Percentiles rank a stretch among this genome's conserved stretches.
Conservation (phyloP, 805 yeast species). For the Yamadazyma scolyti region DNA sequence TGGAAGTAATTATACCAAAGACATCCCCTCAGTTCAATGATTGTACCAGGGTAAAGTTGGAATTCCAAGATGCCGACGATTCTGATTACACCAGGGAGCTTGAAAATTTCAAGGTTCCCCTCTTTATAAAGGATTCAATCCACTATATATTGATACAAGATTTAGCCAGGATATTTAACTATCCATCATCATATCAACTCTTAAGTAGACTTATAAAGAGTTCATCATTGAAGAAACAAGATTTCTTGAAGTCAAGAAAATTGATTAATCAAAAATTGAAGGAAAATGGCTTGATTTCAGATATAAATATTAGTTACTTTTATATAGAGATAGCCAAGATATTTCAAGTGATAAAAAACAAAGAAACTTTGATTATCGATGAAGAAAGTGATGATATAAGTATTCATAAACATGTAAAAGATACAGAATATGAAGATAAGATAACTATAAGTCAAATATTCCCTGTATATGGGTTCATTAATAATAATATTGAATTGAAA, state of each 20-base stretch:
- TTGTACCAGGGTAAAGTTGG: constrained; percentile 2
- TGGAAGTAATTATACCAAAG: no score
- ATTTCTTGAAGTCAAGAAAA: constrained; percentile 15
- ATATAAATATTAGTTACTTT: constrained; percentile 14
- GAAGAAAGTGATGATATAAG: constrained; percentile 1
- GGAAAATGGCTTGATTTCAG: constrained; percentile 17
- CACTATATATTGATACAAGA: constrained; percentile 26
- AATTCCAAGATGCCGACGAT: constrained; percentile 2
- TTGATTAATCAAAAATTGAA: constrained; percentile 21
- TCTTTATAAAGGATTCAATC: constrained; percentile 12
- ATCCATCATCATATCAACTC: constrained; percentile 41
- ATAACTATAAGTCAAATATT: constrained; percentile 36
- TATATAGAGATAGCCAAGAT: constrained; percentile 23
- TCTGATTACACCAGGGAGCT: background rate
- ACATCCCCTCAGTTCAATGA: constrained; percentile 3
- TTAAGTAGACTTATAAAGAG: constrained; percentile 23
- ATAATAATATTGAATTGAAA: constrained; percentile 22
- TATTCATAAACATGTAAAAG: background rate
- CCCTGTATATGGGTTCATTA: constrained; percentile 36
- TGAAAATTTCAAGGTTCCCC: constrained; percentile 11
- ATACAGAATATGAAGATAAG: constrained; percentile 17
- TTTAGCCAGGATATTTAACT: constrained; percentile 33
- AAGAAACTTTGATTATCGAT: constrained; percentile 12
- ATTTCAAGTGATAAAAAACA: constrained; percentile 18
- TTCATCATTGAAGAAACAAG: constrained; percentile 12